Conservation (phyloP, 2,329 filamentous ascomycete species). For the Alternaria conjuncta region DNA sequence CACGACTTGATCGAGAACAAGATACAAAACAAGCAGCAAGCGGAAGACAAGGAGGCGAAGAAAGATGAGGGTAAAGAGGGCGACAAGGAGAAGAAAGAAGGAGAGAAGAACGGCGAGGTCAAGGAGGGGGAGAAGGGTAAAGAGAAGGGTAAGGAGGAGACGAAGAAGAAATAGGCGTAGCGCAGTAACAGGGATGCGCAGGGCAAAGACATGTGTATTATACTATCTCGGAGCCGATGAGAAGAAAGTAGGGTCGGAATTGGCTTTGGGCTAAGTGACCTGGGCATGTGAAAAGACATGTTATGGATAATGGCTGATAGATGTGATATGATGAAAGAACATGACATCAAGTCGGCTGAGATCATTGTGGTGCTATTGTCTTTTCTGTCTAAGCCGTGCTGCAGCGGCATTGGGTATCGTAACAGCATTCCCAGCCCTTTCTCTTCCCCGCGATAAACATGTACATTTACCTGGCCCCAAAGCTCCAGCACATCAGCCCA, state of each 20-base stretch:
- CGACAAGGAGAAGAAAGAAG: conserved; percentile 67
- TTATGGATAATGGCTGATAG: conserved; percentile 34
- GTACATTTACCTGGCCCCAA: accelerated
- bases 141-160: conserved; percentile 63
- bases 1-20: conserved; percentile 99
- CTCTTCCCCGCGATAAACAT: neutral
- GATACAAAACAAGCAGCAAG: conserved; percentile 97
- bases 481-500: too few species aligned
- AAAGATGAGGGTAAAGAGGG: conserved; percentile 67
- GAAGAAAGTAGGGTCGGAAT: neutral
- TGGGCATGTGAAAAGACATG: conserved; percentile 5
- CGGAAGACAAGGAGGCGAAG: conserved; percentile 88
- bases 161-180: conserved; percentile 59
- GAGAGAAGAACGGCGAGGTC: conserved; percentile 57
- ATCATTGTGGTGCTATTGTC: neutral
- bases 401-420: conserved; percentile 28
- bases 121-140: conserved; percentile 63
- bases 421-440: neutral
- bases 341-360: neutral
- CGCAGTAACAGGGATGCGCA: conserved; percentile 35
- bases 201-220: conserved; percentile 27
- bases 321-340: conserved; percentile 26
- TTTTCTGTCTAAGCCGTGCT: conserved; percentile 19
- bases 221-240: conserved; percentile 21
- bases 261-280: neutral